Evolutionary conservation across 306 rosid species (phyloP), one percentile per base, ranked within the genome.

Genomic region (Cercis canadensis): DNA sequence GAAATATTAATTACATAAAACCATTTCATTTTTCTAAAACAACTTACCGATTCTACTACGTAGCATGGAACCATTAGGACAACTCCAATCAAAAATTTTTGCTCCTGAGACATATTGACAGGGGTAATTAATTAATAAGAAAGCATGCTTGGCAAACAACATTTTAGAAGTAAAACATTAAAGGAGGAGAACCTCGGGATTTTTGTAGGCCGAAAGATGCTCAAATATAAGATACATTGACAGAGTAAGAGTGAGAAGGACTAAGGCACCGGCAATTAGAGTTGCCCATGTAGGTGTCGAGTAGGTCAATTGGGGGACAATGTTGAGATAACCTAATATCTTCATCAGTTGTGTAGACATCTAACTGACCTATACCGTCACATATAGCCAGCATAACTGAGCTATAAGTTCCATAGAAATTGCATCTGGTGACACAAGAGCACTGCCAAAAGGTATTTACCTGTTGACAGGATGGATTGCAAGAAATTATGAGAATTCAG

Each of bases 21-120:
- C 15, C 32, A 18, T 16, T 9, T 32, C 33, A 9, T 51, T 37
- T 40, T 29, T 55, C 41, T 44, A 36, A 49, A 50, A 13, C 14
- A 83, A 81, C 97, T 86, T 82, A 94, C 98, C 4, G 99, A 95
- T 85, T 95, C 99, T 78, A 95, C 51, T n/a, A 92, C 87, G 78
- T 87, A 95, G 85, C 92, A 91, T 12, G 99, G 99, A 71, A 95
- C 99, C 99, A 95, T 95, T 54, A 95, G 84, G 69, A 95, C 58
- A 62, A 95, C 99, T 47, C 96, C 97, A 75, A 95, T 85, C 75
- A 95, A 82, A 72, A 95, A 95, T 70, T 91, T 91, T 75, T 95
- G 99, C 75, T 95, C 99, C 94, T 88, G 79, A 45, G 54, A 17
- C 54, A 32, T 41, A 7, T 21, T 19, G 47, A 41, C 16, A n/a